These are phyloP conservation scores for Umbelopsis vinacea DNA, from an alignment of 192 early-diverging fungal species.

Conservation along the genomic window DNA sequence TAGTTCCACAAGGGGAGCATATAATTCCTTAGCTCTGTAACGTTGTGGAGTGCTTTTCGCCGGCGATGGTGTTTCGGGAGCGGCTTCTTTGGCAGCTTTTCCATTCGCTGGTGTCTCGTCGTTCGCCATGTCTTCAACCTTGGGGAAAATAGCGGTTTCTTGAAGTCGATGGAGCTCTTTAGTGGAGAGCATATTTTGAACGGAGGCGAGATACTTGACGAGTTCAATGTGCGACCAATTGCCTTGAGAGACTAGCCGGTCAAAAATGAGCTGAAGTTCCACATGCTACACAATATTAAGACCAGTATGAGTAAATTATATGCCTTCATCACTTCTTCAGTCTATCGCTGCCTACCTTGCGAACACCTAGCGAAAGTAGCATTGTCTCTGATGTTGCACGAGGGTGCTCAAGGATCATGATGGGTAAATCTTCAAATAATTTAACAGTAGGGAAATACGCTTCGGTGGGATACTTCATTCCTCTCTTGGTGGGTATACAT, in stretches of 20 bases:
- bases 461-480: constrained; percentile 68
- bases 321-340: neutral
- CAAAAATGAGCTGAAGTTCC: constrained; percentile 84
- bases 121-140: constrained; percentile 39
- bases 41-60: constrained; percentile 43
- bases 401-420: constrained; percentile 59
- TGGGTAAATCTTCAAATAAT: constrained; percentile 83
- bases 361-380: constrained; percentile 72
- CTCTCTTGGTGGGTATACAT: constrained; percentile 75
- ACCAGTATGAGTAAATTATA: neutral
- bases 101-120: neutral
- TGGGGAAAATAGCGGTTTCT: constrained; percentile 71
- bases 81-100: constrained; percentile 23
- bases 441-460: constrained; percentile 81
- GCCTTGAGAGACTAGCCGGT: constrained; percentile 70
- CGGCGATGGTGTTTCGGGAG: constrained; percentile 18
- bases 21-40: constrained; percentile 67
- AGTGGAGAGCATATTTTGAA: constrained; percentile 64
- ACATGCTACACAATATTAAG: constrained; percentile 59
- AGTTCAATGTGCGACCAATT: constrained; percentile 87
- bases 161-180: constrained; percentile 65
- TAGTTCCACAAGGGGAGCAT: constrained; percentile 64
- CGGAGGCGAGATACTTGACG: constrained; percentile 78
- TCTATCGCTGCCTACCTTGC: constrained; percentile 54
- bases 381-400: constrained; percentile 59